Percentiles rank a stretch among this genome's conserved stretches.
Evolutionary conservation across 2,329 filamentous ascomycete genomes (phyloP).

Genomic region (Teratosphaeriaceae sp.): DNA sequence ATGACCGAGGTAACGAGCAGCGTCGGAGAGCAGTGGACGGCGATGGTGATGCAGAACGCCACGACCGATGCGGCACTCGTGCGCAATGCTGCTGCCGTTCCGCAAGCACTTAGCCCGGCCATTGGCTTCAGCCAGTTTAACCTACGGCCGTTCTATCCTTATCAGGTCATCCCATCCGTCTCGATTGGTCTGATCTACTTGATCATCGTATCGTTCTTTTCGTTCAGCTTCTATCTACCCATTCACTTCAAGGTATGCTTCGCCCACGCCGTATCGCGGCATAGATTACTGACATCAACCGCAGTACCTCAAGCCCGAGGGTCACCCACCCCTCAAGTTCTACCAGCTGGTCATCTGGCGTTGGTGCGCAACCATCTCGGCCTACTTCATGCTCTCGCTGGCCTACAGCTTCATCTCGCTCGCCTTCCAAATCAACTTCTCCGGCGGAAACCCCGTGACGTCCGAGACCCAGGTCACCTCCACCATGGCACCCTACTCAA

Average conservation of each 20-base stretch:
- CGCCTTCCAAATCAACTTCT: conserved; percentile 58
- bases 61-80: conserved; percentile 32
- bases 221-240: conserved; percentile 58
- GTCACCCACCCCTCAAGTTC: conserved; percentile 53
- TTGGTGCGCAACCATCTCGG: conserved; percentile 47
- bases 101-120: conserved; percentile 50
- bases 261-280: background rate
- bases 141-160: conserved; percentile 53
- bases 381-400: conserved; percentile 57
- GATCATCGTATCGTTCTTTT: conserved; percentile 62
- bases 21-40: conserved; percentile 45
- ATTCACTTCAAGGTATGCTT: conserved; percentile 44
- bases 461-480: conserved; percentile 37
- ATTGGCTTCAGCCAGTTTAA: conserved; percentile 52
- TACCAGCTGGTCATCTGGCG: conserved; percentile 54
- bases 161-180: conserved; percentile 50
- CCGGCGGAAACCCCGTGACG: conserved; percentile 35
- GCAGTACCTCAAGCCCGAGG: conserved; percentile 48
- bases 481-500: conserved; percentile 23
- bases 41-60: conserved; percentile 36
- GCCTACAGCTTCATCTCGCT: conserved; percentile 58
- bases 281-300: conserved; percentile 3
- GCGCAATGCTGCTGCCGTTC: conserved; percentile 39
- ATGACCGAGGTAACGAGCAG: conserved; percentile 39
- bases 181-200: conserved; percentile 60